Evolutionary conservation across 2,329 filamentous ascomycete genomes (phyloP).

Genomic region (Xylaria digitata): DNA sequence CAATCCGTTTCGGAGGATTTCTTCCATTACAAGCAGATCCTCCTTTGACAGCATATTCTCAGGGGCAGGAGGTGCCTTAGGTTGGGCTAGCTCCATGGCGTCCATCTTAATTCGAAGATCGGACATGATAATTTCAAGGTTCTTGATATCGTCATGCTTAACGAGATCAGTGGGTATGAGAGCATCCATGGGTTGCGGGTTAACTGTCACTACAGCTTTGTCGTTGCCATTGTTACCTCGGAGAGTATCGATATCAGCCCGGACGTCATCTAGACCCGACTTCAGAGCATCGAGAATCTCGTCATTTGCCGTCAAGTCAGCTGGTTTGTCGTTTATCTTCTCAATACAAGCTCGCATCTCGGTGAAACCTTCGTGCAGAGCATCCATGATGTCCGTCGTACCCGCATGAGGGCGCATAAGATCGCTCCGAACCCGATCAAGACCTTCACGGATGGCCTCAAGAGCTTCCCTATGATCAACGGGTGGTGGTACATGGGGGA

Average conservation of each 20-base stretch:
- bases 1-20: constrained; percentile 60
- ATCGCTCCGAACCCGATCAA: constrained; percentile 80
- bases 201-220: constrained; percentile 55
- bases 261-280: constrained; percentile 79
- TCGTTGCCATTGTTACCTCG: constrained; percentile 63
- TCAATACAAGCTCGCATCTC: constrained; percentile 83
- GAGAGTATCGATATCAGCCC: constrained; percentile 80
- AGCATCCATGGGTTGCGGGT: constrained; percentile 62
- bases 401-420: constrained; percentile 75
- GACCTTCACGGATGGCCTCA: constrained; percentile 74
- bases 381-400: constrained; percentile 88
- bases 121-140: constrained; percentile 83
- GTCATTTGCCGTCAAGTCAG: constrained; percentile 85
- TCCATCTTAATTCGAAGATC: constrained; percentile 89
- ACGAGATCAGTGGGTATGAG: constrained; percentile 65
- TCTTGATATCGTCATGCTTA: constrained; percentile 81
- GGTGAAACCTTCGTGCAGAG: constrained; percentile 87
- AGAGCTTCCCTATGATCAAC: constrained; percentile 73
- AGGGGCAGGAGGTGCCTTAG: constrained; percentile 51
- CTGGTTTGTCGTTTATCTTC: constrained; percentile 78
- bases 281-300: constrained; percentile 91
- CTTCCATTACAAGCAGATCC: constrained; percentile 55
- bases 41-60: constrained; percentile 54
- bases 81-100: constrained; percentile 69
- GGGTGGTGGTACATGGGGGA: constrained; percentile 63